phyloP scores from a whole-genome alignment of 1,139 yeast species.

The Torulaspora globosa region DNA sequence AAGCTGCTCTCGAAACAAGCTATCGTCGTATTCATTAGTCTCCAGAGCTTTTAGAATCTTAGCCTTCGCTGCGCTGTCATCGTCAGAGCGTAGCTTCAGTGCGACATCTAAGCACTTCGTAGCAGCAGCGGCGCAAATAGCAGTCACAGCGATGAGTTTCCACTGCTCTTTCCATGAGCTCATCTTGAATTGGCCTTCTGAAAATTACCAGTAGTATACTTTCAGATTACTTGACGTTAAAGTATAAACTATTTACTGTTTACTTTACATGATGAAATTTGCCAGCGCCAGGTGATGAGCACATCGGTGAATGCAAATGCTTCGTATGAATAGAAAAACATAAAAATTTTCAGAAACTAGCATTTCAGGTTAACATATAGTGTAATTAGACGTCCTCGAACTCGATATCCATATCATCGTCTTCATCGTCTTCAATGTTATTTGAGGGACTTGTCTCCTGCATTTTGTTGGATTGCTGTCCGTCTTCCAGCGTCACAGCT shows the following conservation, averaged over 20 bases:
- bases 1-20: slow-evolving; percentile 79
- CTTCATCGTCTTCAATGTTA: slow-evolving; percentile 45
- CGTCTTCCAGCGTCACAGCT: slow-evolving; percentile 1
- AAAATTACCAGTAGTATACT: background rate
- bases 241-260: background rate
- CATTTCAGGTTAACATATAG: background rate
- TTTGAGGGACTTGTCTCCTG: slow-evolving; percentile 1
- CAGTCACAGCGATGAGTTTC: slow-evolving; percentile 33
- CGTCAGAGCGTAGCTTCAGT: slow-evolving; percentile 20
- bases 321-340: slow-evolving; percentile 1
- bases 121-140: slow-evolving; percentile 27
- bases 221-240: background rate
- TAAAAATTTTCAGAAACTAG: background rate
- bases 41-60: slow-evolving; percentile 8
- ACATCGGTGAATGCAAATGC: slow-evolving; percentile 4
- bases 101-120: slow-evolving; percentile 29
- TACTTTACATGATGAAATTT: background rate
- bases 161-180: slow-evolving; percentile 22
- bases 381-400: slow-evolving; percentile 37
- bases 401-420: slow-evolving; percentile 35
- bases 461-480: background rate
- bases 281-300: background rate
- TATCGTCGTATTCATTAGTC: slow-evolving; percentile 52
- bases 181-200: background rate
- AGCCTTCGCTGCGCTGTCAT: slow-evolving; percentile 10